Evolutionary conservation across 768 basidiomycete species (phyloP), one percentile per base, ranked within the genome.

Genomic region (Mycena capillaripes): DNA sequence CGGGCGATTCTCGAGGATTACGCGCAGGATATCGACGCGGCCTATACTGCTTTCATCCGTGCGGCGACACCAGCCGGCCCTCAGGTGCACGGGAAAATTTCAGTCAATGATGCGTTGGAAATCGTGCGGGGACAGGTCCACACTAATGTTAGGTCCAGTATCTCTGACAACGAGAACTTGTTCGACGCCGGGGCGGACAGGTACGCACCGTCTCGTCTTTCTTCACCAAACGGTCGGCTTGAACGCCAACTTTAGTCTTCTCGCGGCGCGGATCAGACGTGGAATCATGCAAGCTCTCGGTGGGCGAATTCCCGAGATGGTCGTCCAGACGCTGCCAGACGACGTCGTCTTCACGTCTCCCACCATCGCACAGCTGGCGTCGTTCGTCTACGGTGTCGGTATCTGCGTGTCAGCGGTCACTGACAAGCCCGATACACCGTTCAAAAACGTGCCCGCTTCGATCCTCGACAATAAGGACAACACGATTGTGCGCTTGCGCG

Each of bases 1-100:
- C 80, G 81, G 25, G 79, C 78, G 17, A 81, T 85, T 30, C 72
- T 87, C 36, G 76, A 76, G 14, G 76, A 79, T 1, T 88, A 89
- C 71, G 79, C 79, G 9, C 67, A 75, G 0, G 88, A 89, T 70
- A 87, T 88, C 65, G 76, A 85, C 36, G 79, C 21, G 36, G 38
- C 77, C 1, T 57, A 57, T 14, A 17, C 17, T 23, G 56, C 34
- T 10, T 57, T 57, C 17, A n/a, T n/a, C 8, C 6, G 25, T 50
- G 3, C 48, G 25, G 48, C 48, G 23, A 3, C 48, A 50, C 14
- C 48, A 4, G 23, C 48, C 4, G 48, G n/a, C 48, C 14, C 48
- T 23, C 48, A 23, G n/a, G 34, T 16, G 36, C 38, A 29, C 36
- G 23, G 57, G 9, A 32, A 68, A 58, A 48, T 59, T 48, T 30